Evolutionary conservation across 2,329 filamentous ascomycete genomes (phyloP).

Genomic region (Beauveria australis): DNA sequence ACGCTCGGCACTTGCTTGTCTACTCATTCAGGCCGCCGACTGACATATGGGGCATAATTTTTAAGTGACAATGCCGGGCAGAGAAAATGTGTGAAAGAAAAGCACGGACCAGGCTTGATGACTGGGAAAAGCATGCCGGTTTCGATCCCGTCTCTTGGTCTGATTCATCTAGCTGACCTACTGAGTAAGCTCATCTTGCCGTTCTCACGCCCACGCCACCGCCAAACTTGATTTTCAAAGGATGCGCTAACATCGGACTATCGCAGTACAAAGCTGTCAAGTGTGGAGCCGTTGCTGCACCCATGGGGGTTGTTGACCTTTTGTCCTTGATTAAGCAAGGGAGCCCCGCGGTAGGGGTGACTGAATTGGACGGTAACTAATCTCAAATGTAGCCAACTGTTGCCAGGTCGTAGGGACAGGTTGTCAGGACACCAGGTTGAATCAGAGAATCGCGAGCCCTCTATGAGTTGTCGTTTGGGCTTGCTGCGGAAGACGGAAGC

Average conservation of each 20-base stretch:
- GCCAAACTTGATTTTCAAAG: background rate
- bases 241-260: constrained; percentile 5
- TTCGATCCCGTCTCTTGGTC: background rate
- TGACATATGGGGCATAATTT: no score
- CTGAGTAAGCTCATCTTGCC: background rate
- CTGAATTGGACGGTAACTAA: background rate
- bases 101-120: no score
- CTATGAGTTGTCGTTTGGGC: background rate
- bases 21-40: no score
- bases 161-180: background rate
- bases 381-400: background rate
- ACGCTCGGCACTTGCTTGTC: no score
- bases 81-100: background rate
- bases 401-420: background rate
- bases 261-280: background rate
- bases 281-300: background rate
- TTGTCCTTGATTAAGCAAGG: background rate
- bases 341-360: no score
- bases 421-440: no score
- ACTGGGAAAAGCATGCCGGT: background rate
- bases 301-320: background rate
- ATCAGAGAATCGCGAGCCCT: background rate
- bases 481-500: background rate
- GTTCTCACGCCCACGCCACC: background rate
- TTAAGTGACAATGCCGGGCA: no score